Conservation (phyloP, 1,284 basidiomycete species). For the Sanguinoderma infundibulare region DNA sequence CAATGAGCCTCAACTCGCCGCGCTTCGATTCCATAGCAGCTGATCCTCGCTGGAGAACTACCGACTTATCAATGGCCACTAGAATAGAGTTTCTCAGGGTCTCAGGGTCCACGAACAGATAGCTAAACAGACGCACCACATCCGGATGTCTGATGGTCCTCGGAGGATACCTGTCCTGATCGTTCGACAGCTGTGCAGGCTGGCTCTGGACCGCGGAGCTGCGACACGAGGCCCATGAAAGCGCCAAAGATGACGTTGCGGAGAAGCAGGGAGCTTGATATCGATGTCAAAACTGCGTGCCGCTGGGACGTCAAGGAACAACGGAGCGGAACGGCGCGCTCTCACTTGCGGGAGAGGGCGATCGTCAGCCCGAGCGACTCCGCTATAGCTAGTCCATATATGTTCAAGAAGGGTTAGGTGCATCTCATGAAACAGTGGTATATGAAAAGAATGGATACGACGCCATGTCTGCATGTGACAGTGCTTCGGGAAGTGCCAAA, state of each 20-base stretch:
- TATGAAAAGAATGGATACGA: conserved; percentile 2
- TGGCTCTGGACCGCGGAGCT: conserved; percentile 7
- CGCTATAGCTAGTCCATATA: neutral
- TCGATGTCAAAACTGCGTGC: conserved; percentile 8
- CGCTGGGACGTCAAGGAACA: conserved; percentile 2
- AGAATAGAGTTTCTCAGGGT: conserved; percentile 8
- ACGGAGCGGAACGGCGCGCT: conserved; percentile 1
- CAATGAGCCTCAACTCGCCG: conserved; percentile 1
- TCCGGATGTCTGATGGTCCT: conserved; percentile 6
- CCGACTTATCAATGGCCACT: conserved; percentile 9
- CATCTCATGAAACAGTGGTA: conserved; percentile 5
- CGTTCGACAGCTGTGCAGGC: conserved; percentile 1
- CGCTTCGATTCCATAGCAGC: conserved; percentile 19
- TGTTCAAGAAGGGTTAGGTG: conserved; percentile 1
- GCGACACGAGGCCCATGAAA: conserved; percentile 21
- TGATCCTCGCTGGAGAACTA: conserved; percentile 23
- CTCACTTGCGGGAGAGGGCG: conserved; percentile 7
- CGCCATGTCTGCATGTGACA: conserved; percentile 11
- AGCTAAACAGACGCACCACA: conserved; percentile 9
- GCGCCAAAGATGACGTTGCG: conserved; percentile 22
- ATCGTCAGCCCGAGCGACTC: conserved; percentile 8
- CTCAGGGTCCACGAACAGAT: conserved; percentile 19
- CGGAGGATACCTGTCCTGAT: conserved; percentile 10
- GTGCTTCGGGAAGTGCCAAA: conserved; percentile 18
- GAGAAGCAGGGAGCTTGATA: conserved; percentile 12